These are phyloP conservation scores for Phytophthora brassicae DNA, from an alignment of 352 stramenopile genomes.

Conservation along the genomic window DNA sequence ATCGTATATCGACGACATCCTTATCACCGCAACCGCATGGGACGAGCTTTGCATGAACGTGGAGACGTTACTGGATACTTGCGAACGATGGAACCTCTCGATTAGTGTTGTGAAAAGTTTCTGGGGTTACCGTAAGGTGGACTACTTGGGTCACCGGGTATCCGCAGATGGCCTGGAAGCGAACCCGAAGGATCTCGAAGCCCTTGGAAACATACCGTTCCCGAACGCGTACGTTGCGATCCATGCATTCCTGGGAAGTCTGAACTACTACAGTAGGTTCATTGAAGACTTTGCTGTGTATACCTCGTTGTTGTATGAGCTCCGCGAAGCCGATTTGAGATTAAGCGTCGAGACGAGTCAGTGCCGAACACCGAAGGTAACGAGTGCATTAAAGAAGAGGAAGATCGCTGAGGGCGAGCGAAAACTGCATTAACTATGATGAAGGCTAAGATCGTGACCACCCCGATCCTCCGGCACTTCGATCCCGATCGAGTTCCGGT, in stretches of 20 bases:
- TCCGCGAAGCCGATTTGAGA: background rate
- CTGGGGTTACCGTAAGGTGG: constrained; percentile 7
- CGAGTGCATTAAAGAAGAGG: too few species aligned
- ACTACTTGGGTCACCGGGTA: constrained; percentile 14
- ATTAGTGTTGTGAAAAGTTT: constrained; percentile 16
- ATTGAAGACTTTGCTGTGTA: constrained; percentile 15
- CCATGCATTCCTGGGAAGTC: constrained; percentile 17
- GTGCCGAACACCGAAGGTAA: constrained; percentile 1
- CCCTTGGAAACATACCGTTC: constrained; percentile 6
- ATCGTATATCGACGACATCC: background rate
- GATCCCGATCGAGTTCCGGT: background rate
- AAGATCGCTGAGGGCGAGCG: too few species aligned
- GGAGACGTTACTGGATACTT: background rate
- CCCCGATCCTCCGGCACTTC: constrained; percentile 14
- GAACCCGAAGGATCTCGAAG: constrained; percentile 10
- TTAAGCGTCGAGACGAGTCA: too few species aligned
- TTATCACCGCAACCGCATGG: background rate
- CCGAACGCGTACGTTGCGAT: constrained; percentile 1
- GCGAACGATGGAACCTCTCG: background rate
- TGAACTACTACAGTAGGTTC: constrained; percentile 24
- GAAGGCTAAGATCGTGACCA: background rate
- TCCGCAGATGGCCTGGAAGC: constrained; percentile 2
- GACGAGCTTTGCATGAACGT: background rate
- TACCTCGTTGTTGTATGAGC: background rate
- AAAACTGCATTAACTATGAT: too few species aligned